phyloP scores from a whole-genome alignment of 2,329 filamentous ascomycete genomes.

The Ramularia collo-cygni region DNA sequence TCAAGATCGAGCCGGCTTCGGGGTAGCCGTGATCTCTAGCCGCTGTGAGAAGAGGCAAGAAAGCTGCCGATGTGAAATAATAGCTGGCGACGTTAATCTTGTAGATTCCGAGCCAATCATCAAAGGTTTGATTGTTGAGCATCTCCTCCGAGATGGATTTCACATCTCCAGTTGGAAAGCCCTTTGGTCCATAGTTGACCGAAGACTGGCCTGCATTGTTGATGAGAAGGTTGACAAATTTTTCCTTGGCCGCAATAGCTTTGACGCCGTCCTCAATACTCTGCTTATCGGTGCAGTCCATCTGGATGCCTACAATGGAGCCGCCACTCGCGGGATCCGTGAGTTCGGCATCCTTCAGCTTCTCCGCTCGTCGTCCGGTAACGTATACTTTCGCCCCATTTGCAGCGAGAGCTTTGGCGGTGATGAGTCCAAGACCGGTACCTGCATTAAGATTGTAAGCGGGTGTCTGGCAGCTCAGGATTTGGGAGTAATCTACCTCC shows the following conservation, averaged over 20 bases:
- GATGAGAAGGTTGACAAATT: conserved; percentile 28
- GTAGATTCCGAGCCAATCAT: conserved; percentile 40
- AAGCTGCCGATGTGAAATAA: conserved; percentile 40
- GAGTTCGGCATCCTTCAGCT: conserved; percentile 36
- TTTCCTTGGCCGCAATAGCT: conserved; percentile 23
- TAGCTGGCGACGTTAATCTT: conserved; percentile 40
- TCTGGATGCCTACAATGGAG: conserved; percentile 36
- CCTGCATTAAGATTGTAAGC: no score
- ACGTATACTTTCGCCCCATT: conserved; percentile 46
- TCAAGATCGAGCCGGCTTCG: conserved; percentile 38
- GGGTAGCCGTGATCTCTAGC: conserved; percentile 37
- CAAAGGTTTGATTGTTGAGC: conserved; percentile 36
- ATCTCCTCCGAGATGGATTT: conserved; percentile 53
- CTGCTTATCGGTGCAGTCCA: conserved; percentile 29
- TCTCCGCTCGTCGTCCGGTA: conserved; percentile 40
- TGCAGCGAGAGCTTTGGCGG: conserved; percentile 39
- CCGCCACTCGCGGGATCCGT: conserved; percentile 57
- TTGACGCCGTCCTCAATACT: conserved; percentile 23
- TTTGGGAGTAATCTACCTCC: no score
- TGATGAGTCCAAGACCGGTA: conserved; percentile 43
- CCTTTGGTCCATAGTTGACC: conserved; percentile 23
- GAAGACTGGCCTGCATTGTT: conserved; percentile 27
- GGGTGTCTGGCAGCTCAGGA: no score
- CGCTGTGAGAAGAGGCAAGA: conserved; percentile 38
- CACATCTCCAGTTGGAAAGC: conserved; percentile 25